Evolutionary conservation across 371 early-diverging fungal genomes (phyloP).

Genomic region (Mucor irregularis): DNA sequence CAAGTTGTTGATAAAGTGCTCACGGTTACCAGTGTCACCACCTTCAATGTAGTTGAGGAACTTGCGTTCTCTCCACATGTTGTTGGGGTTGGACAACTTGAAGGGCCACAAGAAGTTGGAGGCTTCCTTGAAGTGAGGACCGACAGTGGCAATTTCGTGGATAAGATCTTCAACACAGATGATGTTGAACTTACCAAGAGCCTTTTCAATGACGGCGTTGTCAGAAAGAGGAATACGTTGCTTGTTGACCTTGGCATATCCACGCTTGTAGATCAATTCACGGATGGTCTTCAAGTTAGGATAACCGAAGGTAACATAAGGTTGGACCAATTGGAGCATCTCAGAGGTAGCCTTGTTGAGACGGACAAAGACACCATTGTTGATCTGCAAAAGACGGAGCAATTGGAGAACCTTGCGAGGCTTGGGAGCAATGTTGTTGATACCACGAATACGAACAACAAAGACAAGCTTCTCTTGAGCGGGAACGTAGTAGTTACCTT

Average conservation of each 20-base stretch:
- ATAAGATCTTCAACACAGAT: conserved; percentile 99
- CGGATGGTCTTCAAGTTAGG: conserved; percentile 99
- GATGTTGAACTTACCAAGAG: conserved; percentile 95
- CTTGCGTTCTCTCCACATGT: conserved; percentile 97
- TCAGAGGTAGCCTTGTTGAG: conserved; percentile 98
- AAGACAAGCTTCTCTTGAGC: conserved; percentile 98
- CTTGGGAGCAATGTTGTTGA: conserved; percentile 99
- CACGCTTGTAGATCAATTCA: conserved; percentile 99
- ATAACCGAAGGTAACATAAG: conserved; percentile 97
- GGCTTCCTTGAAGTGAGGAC: conserved; percentile 86
- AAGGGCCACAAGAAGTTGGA: conserved; percentile 99
- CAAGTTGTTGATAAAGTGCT: conserved; percentile 94
- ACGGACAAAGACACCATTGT: conserved; percentile 98
- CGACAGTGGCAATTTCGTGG: conserved; percentile 99
- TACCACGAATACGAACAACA: conserved; percentile 95
- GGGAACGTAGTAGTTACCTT: conserved; percentile 94
- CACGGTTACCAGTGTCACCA: conserved; percentile 98
- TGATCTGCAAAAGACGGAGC: conserved; percentile 98
- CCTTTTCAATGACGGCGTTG: conserved; percentile 94
- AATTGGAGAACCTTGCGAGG: conserved; percentile 99
- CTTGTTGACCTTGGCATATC: conserved; percentile 96
- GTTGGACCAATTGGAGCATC: conserved; percentile 98
- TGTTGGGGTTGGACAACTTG: conserved; percentile 98
- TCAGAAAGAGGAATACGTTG: conserved; percentile 96
- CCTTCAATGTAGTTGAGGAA: conserved; percentile 96